Evolutionary conservation across 2,329 filamentous ascomycete species (phyloP), one percentile per base, ranked within the genome.

Genomic region (Westerdykella aurantiaca): DNA sequence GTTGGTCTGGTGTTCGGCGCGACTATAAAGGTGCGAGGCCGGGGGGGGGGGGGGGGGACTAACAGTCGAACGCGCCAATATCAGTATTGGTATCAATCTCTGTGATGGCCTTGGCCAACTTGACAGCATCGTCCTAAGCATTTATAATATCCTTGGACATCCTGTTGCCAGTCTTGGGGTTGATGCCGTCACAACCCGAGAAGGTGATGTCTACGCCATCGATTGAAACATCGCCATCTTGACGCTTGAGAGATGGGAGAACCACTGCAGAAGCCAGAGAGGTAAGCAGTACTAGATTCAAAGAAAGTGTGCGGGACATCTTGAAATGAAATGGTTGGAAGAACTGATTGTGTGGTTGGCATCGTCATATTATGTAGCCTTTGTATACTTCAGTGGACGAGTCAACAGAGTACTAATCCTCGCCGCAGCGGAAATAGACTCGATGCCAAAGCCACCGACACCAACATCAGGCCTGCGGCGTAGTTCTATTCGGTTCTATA

Each of bases 11-110:
- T 6, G 6, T 34, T 34, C 12, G 33, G 33, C 12, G 6, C 33
- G 6, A 34, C 6, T 6, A 34, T 34, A n/a, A n/a, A 31, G 29
- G 29, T 31, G 29, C n/a, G 29, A 41, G 38, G 38, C 25, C 14
- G 13, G 12, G 16, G n/a, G 13, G 38, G n/a, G n/a, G n/a, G n/a
- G n/a, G n/a, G 25, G 22, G 25, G 38, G 16, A 33, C 31, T 41
- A 5, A 41, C 39, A 41, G 39, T 41, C 39, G 25, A 41, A 34
- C 11, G 39, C 25, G 39, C 25, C 39, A 18, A 41, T 34, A 34
- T 41, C 39, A 34, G 6, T 41, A 21, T 33, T 22, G 6, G 39
- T 41, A 21, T 41, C 31, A 10, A 41, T 34, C 31, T 41, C 25
- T 12, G 5, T 34, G 39, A 41, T 34, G 23, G 39, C 39, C 12